A percentile compares a stretch with the other conserved stretches of the same genome.
phyloP scores from a whole-genome alignment of 805 yeast species.

The Spathaspora boniae region DNA sequence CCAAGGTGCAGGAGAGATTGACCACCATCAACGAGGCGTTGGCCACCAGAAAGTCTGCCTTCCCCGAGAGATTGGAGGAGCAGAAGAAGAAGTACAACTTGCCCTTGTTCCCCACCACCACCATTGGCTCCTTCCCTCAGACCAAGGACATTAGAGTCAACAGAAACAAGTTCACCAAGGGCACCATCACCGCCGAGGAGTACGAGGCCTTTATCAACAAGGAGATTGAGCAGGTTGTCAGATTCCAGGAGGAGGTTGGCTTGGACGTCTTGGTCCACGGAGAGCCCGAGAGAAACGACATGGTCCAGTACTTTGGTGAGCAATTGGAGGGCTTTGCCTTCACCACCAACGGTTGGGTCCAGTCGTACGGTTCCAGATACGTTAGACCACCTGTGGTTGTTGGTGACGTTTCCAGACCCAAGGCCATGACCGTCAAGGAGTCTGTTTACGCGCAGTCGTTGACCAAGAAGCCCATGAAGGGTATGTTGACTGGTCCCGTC shows the following conservation, averaged over 20 bases:
- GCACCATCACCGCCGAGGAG: constrained; percentile 90
- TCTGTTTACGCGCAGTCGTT: constrained; percentile 98
- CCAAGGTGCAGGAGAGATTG: constrained; percentile 85
- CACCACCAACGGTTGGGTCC: constrained; percentile 99
- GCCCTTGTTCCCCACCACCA: constrained; percentile 99
- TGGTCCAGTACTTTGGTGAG: constrained; percentile 99
- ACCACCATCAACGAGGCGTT: constrained; percentile 69
- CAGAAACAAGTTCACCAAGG: constrained; percentile 98
- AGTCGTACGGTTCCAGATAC: constrained; percentile 99
- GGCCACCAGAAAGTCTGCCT: constrained; percentile 82
- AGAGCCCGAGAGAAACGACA: constrained; percentile 99
- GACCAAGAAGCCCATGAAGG: constrained; percentile 95
- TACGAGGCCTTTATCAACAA: constrained; percentile 95
- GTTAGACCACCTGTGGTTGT: constrained; percentile 99
- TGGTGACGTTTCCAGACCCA: constrained; percentile 98
- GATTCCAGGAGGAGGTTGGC: constrained; percentile 99
- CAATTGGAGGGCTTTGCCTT: constrained; percentile 97
- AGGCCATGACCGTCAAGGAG: constrained; percentile 98
- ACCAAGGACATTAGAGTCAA: constrained; percentile 97
- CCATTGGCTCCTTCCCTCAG: constrained; percentile 99
- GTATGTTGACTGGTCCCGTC: constrained; percentile 99
- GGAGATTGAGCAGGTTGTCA: constrained; percentile 92
- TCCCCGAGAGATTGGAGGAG: constrained; percentile 80
- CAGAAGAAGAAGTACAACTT: constrained; percentile 87
- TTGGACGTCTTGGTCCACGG: constrained; percentile 98